phyloP scores from a whole-genome alignment of 1,284 basidiomycete species.

The Omphalotus olearius region DNA sequence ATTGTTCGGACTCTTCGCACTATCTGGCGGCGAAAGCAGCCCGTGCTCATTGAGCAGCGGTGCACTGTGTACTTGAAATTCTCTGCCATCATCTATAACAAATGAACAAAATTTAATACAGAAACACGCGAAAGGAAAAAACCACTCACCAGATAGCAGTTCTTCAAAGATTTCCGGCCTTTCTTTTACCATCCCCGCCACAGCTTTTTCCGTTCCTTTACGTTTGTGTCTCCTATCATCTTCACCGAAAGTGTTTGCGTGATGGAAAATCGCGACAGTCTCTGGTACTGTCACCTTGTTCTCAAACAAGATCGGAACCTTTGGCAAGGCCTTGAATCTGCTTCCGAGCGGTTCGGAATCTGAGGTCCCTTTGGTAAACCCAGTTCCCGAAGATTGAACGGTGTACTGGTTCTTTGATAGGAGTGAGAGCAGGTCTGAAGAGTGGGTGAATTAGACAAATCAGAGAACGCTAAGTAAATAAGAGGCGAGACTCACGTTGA shows the following conservation, averaged over 20 bases:
- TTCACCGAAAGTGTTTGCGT: too few species aligned
- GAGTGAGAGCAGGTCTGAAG: neutral
- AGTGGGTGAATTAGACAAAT: neutral
- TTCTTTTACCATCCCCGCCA: neutral
- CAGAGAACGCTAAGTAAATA: neutral
- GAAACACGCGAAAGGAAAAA: too few species aligned
- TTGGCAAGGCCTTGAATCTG: constrained; percentile 6
- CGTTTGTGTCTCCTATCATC: neutral
- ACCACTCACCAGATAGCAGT: neutral
- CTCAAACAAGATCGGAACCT: neutral
- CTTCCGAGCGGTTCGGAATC: too few species aligned
- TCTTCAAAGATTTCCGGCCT: neutral
- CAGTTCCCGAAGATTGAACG: neutral
- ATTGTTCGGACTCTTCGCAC: neutral
- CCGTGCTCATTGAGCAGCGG: neutral
- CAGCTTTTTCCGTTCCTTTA: neutral
- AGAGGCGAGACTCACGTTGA: too few species aligned
- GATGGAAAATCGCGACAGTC: too few species aligned
- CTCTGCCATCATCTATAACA: too few species aligned
- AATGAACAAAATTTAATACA: too few species aligned
- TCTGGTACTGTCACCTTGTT: neutral
- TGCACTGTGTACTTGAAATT: too few species aligned
- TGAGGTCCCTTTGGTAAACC: neutral
- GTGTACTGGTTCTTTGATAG: neutral
- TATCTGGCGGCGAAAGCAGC: constrained; percentile 5